phyloP scores from a whole-genome alignment of 495 filamentous ascomycete genomes.

The Xylaria cubensis region DNA sequence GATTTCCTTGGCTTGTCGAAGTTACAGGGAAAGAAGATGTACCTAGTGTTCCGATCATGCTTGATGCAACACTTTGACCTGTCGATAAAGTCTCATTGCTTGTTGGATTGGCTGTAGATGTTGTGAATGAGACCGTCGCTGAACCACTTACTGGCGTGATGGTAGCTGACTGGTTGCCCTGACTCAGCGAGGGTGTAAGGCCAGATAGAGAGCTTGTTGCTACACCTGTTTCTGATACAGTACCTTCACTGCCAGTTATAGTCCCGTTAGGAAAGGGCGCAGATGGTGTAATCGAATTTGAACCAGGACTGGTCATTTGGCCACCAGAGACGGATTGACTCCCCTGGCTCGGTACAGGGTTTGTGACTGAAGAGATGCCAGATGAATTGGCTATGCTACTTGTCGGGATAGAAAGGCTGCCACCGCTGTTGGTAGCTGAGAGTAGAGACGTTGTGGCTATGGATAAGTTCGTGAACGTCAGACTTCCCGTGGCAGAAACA shows the following conservation, averaged over 20 bases:
- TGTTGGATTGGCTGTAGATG: not conserved
- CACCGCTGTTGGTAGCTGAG: conserved; percentile 13
- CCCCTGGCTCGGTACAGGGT: not conserved
- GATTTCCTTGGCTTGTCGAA: conserved; percentile 16
- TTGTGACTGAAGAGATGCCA: not conserved
- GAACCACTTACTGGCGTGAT: not conserved
- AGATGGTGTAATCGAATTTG: not conserved
- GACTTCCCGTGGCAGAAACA: conserved; percentile 31
- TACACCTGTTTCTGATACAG: not conserved
- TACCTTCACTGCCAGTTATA: not conserved
- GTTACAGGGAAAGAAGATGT: conserved; percentile 3
- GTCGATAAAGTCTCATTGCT: conserved; percentile 5
- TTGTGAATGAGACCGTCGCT: not conserved
- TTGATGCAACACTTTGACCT: not conserved
- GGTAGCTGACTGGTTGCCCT: conserved; percentile 6
- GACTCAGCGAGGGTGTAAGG: conserved; percentile 1
- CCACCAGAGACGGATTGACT: not conserved
- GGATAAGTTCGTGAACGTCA: conserved; percentile 26
- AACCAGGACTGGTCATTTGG: not conserved
- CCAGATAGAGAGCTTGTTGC: not conserved
- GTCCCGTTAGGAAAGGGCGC: not conserved
- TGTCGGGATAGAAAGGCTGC: not conserved
- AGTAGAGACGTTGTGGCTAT: conserved; percentile 21
- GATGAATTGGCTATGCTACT: not conserved
- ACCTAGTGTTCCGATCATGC: not conserved